Evolutionary conservation across 2,329 filamentous ascomycete genomes (phyloP).

Genomic region (Stachybotrys chlorohalonatus): DNA sequence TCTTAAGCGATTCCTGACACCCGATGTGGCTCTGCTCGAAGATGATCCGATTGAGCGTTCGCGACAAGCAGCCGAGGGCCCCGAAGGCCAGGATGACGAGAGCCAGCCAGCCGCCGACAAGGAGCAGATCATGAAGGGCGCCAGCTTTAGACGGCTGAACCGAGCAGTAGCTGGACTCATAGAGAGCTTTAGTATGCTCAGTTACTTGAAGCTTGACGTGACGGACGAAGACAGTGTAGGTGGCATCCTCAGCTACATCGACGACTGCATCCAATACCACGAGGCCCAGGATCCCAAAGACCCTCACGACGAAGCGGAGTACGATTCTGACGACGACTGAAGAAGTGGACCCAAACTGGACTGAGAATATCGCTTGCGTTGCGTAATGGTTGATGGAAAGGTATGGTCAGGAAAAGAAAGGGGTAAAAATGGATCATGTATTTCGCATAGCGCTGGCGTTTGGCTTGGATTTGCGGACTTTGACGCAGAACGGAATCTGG

Average conservation of each 20-base stretch:
- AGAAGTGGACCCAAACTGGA: slow-evolving; percentile 3
- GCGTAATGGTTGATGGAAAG: neutral
- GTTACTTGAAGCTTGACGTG: slow-evolving; percentile 81
- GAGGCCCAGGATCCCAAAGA: slow-evolving; percentile 89
- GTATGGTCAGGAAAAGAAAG: neutral
- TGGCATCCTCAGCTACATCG: slow-evolving; percentile 79
- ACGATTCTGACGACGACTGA: slow-evolving; percentile 27
- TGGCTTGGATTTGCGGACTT: slow-evolving; percentile 1
- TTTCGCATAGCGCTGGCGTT: slow-evolving; percentile 35
- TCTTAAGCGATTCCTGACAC: slow-evolving; percentile 80
- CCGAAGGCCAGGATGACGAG: slow-evolving; percentile 39
- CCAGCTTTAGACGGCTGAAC: slow-evolving; percentile 75
- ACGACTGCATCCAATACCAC: slow-evolving; percentile 88
- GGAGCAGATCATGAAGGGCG: slow-evolving; percentile 67
- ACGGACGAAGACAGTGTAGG: slow-evolving; percentile 88
- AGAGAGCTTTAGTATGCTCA: slow-evolving; percentile 97
- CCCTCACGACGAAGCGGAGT: slow-evolving; percentile 51
- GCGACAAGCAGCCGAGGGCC: slow-evolving; percentile 27
- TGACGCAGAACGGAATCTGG: neutral
- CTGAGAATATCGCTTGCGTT: slow-evolving; percentile 2
- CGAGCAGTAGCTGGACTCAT: slow-evolving; percentile 83
- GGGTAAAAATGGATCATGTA: slow-evolving; percentile 1
- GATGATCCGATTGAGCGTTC: slow-evolving; percentile 57
- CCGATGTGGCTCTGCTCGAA: slow-evolving; percentile 73
- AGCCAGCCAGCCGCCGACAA: slow-evolving; percentile 53